These are phyloP conservation scores for Calocybe gambosa DNA, from an alignment of 1,284 basidiomycete species.

Conservation along the genomic window DNA sequence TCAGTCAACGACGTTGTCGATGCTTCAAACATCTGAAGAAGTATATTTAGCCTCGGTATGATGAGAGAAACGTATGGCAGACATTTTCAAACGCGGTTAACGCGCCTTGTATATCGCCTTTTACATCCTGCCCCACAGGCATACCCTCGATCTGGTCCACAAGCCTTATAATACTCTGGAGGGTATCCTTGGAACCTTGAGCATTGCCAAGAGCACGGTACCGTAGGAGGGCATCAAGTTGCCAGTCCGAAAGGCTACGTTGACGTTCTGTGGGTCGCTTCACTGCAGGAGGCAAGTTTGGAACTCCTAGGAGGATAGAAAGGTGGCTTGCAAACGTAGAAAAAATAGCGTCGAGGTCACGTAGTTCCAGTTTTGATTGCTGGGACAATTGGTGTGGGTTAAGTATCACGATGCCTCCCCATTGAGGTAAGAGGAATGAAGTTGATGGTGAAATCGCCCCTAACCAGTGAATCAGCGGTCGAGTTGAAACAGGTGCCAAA, in stretches of 20 bases:
- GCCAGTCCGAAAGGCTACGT: slow-evolving; percentile 57
- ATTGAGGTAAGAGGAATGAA: slow-evolving; percentile 91
- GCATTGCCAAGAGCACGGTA: slow-evolving; percentile 70
- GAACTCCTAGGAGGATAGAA: slow-evolving; percentile 72
- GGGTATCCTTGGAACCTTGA: slow-evolving; percentile 62
- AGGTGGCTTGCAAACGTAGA: slow-evolving; percentile 73
- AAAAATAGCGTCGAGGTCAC: slow-evolving; percentile 55
- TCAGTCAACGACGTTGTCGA: slow-evolving; percentile 36
- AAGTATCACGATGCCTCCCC: slow-evolving; percentile 85
- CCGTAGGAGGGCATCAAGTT: slow-evolving; percentile 73
- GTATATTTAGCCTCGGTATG: slow-evolving; percentile 4
- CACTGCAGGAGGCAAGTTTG: slow-evolving; percentile 48
- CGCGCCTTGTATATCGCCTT: slow-evolving; percentile 63
- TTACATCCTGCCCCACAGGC: slow-evolving; percentile 78
- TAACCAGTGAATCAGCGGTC: slow-evolving; percentile 58
- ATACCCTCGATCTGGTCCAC: slow-evolving; percentile 85
- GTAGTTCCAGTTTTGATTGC: slow-evolving; percentile 31
- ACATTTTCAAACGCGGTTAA: slow-evolving; percentile 71
- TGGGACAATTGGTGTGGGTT: slow-evolving; percentile 45
- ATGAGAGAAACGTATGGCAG: slow-evolving; percentile 10
- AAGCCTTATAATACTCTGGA: slow-evolving; percentile 76
- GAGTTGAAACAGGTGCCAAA: slow-evolving; percentile 71
- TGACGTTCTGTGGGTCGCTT: slow-evolving; percentile 13
- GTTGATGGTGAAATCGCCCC: slow-evolving; percentile 41
- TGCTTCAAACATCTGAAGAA: slow-evolving; percentile 37